phyloP scores from a whole-genome alignment of 1,284 basidiomycete species.

The Schizophyllum commune region DNA sequence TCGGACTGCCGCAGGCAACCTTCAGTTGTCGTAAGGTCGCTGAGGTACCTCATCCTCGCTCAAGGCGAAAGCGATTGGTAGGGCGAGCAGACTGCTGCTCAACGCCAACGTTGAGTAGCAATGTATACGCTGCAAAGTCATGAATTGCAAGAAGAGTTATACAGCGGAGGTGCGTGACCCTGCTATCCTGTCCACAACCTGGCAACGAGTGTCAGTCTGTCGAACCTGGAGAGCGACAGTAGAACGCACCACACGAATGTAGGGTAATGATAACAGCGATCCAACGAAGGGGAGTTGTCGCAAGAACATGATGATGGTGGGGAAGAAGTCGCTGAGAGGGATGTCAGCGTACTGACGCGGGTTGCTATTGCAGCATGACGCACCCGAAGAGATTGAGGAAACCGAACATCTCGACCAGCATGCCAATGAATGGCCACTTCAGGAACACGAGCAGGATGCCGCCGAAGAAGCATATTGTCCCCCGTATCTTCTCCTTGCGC shows the following conservation, averaged over 20 bases:
- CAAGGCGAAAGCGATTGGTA: not conserved
- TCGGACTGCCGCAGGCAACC: too few relatives aligned
- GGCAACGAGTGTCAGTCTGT: too few relatives aligned
- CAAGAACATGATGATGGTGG: slow-evolving; percentile 93
- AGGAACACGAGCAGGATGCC: slow-evolving; percentile 85
- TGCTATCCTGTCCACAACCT: slow-evolving; percentile 69
- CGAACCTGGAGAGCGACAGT: too few relatives aligned
- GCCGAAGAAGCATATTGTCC: slow-evolving; percentile 87
- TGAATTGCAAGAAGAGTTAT: slow-evolving; percentile 23
- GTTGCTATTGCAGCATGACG: slow-evolving; percentile 23
- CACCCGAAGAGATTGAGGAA: slow-evolving; percentile 98
- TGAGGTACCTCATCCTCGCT: too few relatives aligned
- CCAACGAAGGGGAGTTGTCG: slow-evolving; percentile 93
- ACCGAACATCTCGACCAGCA: slow-evolving; percentile 91
- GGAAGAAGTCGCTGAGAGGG: slow-evolving; percentile 89
- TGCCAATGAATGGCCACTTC: slow-evolving; percentile 91
- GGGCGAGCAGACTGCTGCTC: not conserved
- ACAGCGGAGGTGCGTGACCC: slow-evolving; percentile 74
- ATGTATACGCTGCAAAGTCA: not conserved
- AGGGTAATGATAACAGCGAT: slow-evolving; percentile 79
- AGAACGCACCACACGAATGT: slow-evolving; percentile 64
- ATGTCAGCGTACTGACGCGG: slow-evolving; percentile 6
- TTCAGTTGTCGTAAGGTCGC: too few relatives aligned
- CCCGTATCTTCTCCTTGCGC: slow-evolving; percentile 90
- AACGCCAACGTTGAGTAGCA: too few relatives aligned